Evolutionary conservation across 2,329 filamentous ascomycete species (phyloP), one percentile per base, ranked within the genome.

Genomic region (Aspergillus aculeatinus): DNA sequence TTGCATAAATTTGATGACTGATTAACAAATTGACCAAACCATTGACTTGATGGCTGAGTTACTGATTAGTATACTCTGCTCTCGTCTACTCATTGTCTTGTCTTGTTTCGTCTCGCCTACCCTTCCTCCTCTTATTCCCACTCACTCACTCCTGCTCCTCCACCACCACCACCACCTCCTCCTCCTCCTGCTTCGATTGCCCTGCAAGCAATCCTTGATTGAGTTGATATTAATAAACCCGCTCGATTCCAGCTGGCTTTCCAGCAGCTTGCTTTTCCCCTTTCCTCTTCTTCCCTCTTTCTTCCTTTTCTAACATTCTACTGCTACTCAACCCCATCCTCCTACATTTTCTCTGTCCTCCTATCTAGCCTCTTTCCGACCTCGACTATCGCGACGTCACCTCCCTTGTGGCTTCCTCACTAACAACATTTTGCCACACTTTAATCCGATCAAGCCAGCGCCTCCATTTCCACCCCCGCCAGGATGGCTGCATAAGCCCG

Each of bases 401-500:
- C 16, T 44, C 16, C 39, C 16, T 19, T 50, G 48, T 50, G 48
- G 12, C 23, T 27, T 44, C 23, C 53, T 47, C 27, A 27, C 53
- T 31, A 48, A n/a, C 42, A 55, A 14, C 9, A 39, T 25, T 31
- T 27, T 51, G 55, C 48, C 58, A 60, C 58, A 60, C 58, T 55
- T 53, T 60, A 49, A 57, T 53, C 14, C 39, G 35, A 52, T 31
- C 53, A 39, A 19, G 49, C 44, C 39, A 47, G 50, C 44, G 42
- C 27, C 56, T 25, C 42, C 44, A 27, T 35, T 48, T 23, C 48
- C 52, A 47, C 35, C 25, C 52, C 27, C 31, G 19, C 39, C 52
- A 48, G 52, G 16, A 55, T 55, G 52, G 52, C 44, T 55, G 52
- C 52, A 39, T 55, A 48, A 44, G 48, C 27, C 55, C 19, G 50